Conservation (phyloP, 2,329 filamentous ascomycete genomes). For the Colletotrichum musae region DNA sequence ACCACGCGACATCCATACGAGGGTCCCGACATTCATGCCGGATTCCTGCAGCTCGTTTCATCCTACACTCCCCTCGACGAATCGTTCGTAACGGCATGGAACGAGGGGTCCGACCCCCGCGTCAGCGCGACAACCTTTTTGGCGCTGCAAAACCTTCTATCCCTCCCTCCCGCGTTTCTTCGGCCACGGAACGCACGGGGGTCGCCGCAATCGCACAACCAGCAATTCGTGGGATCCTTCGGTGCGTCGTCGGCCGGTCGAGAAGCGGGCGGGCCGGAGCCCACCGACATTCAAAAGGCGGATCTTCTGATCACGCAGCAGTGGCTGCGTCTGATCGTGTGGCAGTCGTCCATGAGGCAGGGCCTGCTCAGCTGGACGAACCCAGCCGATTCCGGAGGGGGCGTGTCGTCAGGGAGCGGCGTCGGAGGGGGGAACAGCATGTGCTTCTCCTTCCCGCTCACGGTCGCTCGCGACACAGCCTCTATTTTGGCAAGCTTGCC, state of each 20-base stretch:
- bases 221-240: slow-evolving; percentile 31
- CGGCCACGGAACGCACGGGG: slow-evolving; percentile 42
- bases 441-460: slow-evolving; percentile 73
- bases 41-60: slow-evolving; percentile 72
- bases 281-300: slow-evolving; percentile 76
- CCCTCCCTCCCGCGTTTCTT: slow-evolving; percentile 51
- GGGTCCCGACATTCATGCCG: slow-evolving; percentile 65
- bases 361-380: slow-evolving; percentile 70
- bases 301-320: slow-evolving; percentile 79
- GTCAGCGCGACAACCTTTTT: slow-evolving; percentile 53
- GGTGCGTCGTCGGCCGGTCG: slow-evolving; percentile 29
- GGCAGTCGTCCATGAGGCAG: slow-evolving; percentile 78
- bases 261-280: slow-evolving; percentile 50
- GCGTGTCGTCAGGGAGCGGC: slow-evolving; percentile 12
- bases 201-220: slow-evolving; percentile 47
- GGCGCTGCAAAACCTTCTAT: slow-evolving; percentile 52
- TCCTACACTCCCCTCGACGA: slow-evolving; percentile 76
- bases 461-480: slow-evolving; percentile 72
- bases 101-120: slow-evolving; percentile 64
- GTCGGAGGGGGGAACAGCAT: slow-evolving; percentile 56
- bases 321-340: slow-evolving; percentile 80
- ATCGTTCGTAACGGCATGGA: slow-evolving; percentile 75
- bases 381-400: slow-evolving; percentile 38
- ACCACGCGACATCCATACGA: slow-evolving; percentile 68
- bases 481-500: slow-evolving; percentile 58